These are phyloP conservation scores for Mortierella sp. DNA, from an alignment of 371 early-diverging fungal species.

Conservation along the genomic window DNA sequence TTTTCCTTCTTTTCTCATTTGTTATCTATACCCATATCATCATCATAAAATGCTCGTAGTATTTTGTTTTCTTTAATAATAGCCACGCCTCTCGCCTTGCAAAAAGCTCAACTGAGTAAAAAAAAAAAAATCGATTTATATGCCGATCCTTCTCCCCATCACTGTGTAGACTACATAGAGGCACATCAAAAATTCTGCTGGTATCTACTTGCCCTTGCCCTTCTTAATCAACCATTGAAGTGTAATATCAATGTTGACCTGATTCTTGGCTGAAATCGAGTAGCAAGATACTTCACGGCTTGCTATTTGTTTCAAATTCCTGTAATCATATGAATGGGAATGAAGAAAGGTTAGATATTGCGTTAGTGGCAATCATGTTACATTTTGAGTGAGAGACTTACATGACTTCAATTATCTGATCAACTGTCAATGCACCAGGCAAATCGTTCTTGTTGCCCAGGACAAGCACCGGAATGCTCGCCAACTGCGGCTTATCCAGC, in stretches of 20 bases:
- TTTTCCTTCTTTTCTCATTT: background rate
- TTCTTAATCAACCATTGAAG: slow-evolving; percentile 96
- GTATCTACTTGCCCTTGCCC: slow-evolving; percentile 74
- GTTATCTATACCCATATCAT: background rate
- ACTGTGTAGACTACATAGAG: background rate
- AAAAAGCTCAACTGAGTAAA: no score
- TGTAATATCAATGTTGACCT: slow-evolving; percentile 97
- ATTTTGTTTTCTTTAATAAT: no score
- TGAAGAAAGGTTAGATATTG: background rate
- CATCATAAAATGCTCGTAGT: no score
- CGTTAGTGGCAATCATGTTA: background rate
- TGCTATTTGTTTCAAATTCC: slow-evolving; percentile 90
- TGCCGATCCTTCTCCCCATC: background rate
- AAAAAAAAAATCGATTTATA: no score
- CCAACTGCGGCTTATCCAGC: slow-evolving; percentile 92
- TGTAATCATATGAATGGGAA: slow-evolving; percentile 38
- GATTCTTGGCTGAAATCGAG: slow-evolving; percentile 98
- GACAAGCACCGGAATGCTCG: slow-evolving; percentile 95
- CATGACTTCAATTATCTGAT: slow-evolving; percentile 93
- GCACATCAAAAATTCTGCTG: background rate
- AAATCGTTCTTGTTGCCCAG: slow-evolving; percentile 99
- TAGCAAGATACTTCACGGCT: slow-evolving; percentile 98
- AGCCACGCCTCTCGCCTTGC: no score
- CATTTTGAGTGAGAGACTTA: slow-evolving; percentile 57
- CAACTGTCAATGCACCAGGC: slow-evolving; percentile 89